Conservation (phyloP, 139 green algal species). For the Chlorella sp. region DNA sequence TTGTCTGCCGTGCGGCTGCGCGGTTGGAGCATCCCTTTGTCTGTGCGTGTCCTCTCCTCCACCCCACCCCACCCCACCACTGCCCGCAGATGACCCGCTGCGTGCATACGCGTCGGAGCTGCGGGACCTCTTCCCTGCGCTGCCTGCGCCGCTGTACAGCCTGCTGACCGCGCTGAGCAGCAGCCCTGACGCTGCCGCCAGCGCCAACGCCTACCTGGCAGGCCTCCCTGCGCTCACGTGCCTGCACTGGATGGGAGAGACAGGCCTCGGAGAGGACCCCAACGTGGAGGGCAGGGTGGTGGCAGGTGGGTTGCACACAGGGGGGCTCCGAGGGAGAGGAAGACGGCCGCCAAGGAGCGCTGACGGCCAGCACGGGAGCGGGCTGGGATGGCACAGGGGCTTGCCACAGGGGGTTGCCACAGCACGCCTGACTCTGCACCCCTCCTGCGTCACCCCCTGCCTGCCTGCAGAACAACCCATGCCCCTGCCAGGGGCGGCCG, state of each 20-base stretch:
- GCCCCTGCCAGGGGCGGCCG: constrained; percentile 4
- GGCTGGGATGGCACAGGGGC: too few species aligned
- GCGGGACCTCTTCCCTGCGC: constrained; percentile 57
- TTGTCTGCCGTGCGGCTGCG: neutral
- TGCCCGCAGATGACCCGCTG: constrained; percentile 40
- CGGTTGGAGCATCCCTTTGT: neutral
- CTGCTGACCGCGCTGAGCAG: constrained; percentile 48
- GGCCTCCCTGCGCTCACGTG: constrained; percentile 32
- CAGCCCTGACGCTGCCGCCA: constrained; percentile 25
- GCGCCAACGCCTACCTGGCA: constrained; percentile 57
- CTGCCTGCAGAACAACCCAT: constrained; percentile 7
- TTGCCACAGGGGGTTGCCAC: too few species aligned
- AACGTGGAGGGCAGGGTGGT: constrained; percentile 14
- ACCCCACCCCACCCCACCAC: neutral
- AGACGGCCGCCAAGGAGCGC: too few species aligned
- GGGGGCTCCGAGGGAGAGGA: too few species aligned
- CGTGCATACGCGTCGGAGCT: constrained; percentile 47
- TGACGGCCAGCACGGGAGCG: too few species aligned
- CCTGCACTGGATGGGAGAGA: constrained; percentile 37
- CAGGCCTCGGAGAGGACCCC: constrained; percentile 4
- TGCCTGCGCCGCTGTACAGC: constrained; percentile 47
- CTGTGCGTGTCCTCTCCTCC: neutral
- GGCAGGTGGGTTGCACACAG: too few species aligned
- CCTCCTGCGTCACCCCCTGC: too few species aligned
- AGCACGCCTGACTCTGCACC: too few species aligned